Base-by-base conservation (phyloP, 495 filamentous ascomycete genomes). In the Penicillium daleae region DNA sequence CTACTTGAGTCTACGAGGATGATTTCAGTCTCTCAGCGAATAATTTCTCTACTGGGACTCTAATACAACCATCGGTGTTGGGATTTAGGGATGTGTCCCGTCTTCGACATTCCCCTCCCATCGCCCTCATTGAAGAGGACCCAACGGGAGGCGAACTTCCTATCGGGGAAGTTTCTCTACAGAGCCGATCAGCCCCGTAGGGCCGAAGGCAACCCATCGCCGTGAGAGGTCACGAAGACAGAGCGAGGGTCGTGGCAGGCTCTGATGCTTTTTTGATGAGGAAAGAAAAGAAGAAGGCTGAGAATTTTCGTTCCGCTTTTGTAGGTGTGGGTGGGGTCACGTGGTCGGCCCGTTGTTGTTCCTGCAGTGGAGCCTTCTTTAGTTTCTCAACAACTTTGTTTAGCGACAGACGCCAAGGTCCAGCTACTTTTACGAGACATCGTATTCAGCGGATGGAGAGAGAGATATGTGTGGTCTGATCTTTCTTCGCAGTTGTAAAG, bases 61-160 rank as follows among this genome's bases (percentile, higher is more conserved):
- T 29, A 10, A n/a, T n/a, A 0, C 17, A 31, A 52, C 17, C 24
- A 17, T n/a, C 49, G 5, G 2, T 50, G 13, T 26, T 56, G 13
- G 17, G 27, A 33, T 13, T 39, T 6, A 22, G 54, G 53, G 46
- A 81, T 87, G 85, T 87, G 67, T 84, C 85, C 85, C 83, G 81
- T 87, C 84, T 85, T 86, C 84, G 83, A 86, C 85, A 87, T 87
- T 82, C 82, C 71, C 76, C 74, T 70, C 81, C 80, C 85, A 86
- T 85, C 84, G 85, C 83, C 83, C 83, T 84, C 85, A 87, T 67
- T 78, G 56, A 87, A 87, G 84, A 85, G 74, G 83, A 86, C 82
- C 68, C 82, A 85, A 82, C 82, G 83, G 77, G 76, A 78, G 75
- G 72, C 68, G 77, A 84, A 87, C 84, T 87, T 87, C 85, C 85